Evolutionary conservation across 345 rosid genomes (phyloP), one percentile per base, ranked within the genome.

Genomic region (Brassica rapa): DNA sequence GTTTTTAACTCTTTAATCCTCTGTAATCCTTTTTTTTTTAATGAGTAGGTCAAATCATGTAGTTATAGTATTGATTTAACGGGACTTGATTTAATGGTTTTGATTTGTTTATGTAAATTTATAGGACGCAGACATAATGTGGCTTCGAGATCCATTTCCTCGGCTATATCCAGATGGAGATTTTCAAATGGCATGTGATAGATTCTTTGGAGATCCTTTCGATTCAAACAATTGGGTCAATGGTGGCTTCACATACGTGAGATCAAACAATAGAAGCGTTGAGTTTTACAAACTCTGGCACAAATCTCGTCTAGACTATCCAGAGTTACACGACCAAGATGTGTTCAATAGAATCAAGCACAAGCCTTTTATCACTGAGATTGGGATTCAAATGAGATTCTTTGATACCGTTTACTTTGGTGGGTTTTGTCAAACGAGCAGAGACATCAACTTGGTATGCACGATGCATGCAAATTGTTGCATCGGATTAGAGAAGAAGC

Each of bases 381-480:
- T 85, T 8, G 85, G 89, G 12, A 29, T 93, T 10, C 74, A 65
- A 62, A 85, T 93, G 75, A 88, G 83, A 72, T 93, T 91, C 71
- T 83, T 91, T 0, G 89, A 90, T 61, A 91, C 98, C 1, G 86
- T 75, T 14, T 88, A 83, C 53, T 85, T 91, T 49, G 91, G 93
- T 23, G 98, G 98, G 62, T 89, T 93, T 62, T 93, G 97, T 75
- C 84, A 91, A 76, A 80, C 82, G 1, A 79, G 90, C 68, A 82
- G 61, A 79, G 91, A 93, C 66, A 79, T 90, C 41, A 86, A 85
- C 70, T 15, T 78, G 30, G 90, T 85, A 16, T 89, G 91, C 70
- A 93, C 97, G 1, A 88, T 93, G 95, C 97, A 93, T 75, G 97
- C 93, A 8, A 93, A 93, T 81, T 93, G 98, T 67, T 93, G 97